phyloP scores from a whole-genome alignment of 176 grass and related monocot species.

The Olyra latifolia region DNA sequence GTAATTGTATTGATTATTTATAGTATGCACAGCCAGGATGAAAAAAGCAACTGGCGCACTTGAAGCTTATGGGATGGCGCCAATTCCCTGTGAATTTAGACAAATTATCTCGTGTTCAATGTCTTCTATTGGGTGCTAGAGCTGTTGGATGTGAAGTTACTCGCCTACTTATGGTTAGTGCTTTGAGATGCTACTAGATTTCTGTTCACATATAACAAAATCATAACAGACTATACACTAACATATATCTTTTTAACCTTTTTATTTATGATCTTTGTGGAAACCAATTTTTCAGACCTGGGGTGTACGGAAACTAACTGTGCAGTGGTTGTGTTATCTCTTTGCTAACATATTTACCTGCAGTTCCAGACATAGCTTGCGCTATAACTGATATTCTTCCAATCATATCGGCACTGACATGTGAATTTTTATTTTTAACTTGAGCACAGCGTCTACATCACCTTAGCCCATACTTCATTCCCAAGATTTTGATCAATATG shows the following conservation, averaged over 20 bases:
- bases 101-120: slow-evolving; percentile 47
- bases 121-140: slow-evolving; percentile 78
- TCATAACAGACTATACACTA: too few species aligned
- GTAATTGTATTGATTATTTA: slow-evolving; percentile 26
- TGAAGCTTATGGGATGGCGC: slow-evolving; percentile 99
- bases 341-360: neutral
- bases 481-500: too few species aligned
- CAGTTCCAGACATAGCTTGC: neutral
- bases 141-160: too few species aligned
- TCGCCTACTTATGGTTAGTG: too few species aligned
- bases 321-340: too few species aligned
- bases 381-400: neutral
- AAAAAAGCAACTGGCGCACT: slow-evolving; percentile 79
- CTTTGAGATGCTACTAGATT: too few species aligned
- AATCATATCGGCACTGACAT: neutral
- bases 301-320: too few species aligned
- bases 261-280: neutral
- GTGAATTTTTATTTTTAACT: slow-evolving; percentile 1
- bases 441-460: too few species aligned
- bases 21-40: slow-evolving; percentile 49
- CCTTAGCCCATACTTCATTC: too few species aligned
- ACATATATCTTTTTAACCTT: too few species aligned
- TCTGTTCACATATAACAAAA: too few species aligned
- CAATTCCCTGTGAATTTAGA: slow-evolving; percentile 79
- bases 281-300: too few species aligned